phyloP scores from a whole-genome alignment of 192 early-diverging fungal genomes.

The Entomortierella beljakovae region DNA sequence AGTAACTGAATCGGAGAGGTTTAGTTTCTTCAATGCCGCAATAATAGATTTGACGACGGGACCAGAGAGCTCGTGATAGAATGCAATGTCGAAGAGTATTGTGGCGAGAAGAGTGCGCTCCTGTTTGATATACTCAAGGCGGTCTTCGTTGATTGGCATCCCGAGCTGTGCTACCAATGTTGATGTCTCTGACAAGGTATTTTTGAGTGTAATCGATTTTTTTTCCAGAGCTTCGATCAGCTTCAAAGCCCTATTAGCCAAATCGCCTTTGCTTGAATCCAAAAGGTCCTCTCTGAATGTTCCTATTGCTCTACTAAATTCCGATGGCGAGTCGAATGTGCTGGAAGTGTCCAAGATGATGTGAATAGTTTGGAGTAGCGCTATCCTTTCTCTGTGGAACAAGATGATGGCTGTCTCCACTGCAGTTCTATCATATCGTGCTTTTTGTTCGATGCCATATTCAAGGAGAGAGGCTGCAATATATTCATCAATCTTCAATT shows the following conservation, averaged over 20 bases:
- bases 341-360: conserved; percentile 65
- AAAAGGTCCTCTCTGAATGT: conserved; percentile 57
- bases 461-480: conserved; percentile 75
- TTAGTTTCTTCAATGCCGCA: conserved; percentile 46
- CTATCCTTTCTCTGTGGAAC: conserved; percentile 75
- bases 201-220: conserved; percentile 58
- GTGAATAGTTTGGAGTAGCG: conserved; percentile 65
- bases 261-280: conserved; percentile 49
- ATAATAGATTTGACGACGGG: conserved; percentile 50
- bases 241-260: conserved; percentile 63
- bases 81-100: conserved; percentile 57
- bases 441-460: conserved; percentile 60
- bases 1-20: conserved; percentile 52
- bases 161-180: conserved; percentile 57
- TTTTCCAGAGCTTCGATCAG: conserved; percentile 62
- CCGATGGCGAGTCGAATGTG: conserved; percentile 54
- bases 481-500: conserved; percentile 84
- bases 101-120: conserved; percentile 57
- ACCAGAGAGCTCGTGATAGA: conserved; percentile 49
- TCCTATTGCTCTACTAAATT: conserved; percentile 59
- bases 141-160: conserved; percentile 51
- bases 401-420: conserved; percentile 74
- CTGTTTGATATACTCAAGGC: conserved; percentile 53
- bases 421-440: conserved; percentile 68
- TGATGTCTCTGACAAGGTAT: conserved; percentile 60